These are phyloP conservation scores for Sporothrix sp. DNA, from an alignment of 2,329 filamentous ascomycete species.

Conservation along the genomic window DNA sequence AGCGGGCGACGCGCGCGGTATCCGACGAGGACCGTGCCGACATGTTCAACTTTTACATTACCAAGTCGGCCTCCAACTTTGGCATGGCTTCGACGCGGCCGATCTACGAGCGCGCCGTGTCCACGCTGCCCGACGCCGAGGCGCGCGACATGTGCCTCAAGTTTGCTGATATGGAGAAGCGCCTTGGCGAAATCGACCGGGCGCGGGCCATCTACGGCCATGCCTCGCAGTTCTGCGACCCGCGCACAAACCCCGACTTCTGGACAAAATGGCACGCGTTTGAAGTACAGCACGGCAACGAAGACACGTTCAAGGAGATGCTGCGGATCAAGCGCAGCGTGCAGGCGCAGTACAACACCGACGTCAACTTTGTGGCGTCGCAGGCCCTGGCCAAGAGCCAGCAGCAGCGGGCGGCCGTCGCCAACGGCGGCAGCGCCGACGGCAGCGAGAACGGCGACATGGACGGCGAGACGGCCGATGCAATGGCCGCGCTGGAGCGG, in stretches of 20 bases:
- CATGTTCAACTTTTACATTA: slow-evolving; percentile 99
- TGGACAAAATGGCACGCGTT: slow-evolving; percentile 97
- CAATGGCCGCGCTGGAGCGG: slow-evolving; percentile 81
- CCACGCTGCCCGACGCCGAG: slow-evolving; percentile 83
- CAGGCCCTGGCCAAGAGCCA: slow-evolving; percentile 82
- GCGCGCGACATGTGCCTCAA: slow-evolving; percentile 98
- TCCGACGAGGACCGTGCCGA: slow-evolving; percentile 89
- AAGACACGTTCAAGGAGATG: slow-evolving; percentile 99
- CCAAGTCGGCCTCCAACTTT: slow-evolving; percentile 81
- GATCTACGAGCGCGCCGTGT: slow-evolving; percentile 94
- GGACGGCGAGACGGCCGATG: slow-evolving; percentile 50
- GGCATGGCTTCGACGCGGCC: slow-evolving; percentile 87
- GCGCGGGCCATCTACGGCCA: slow-evolving; percentile 94
- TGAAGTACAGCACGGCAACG: slow-evolving; percentile 95
- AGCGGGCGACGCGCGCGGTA: slow-evolving; percentile 88
- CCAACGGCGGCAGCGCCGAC: slow-evolving; percentile 34
- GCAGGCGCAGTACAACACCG: slow-evolving; percentile 95
- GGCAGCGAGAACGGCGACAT: slow-evolving; percentile 35
- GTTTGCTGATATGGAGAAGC: slow-evolving; percentile 62
- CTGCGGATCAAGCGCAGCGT: slow-evolving; percentile 94
- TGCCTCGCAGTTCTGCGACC: slow-evolving; percentile 94
- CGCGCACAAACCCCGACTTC: slow-evolving; percentile 77
- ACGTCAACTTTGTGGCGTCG: slow-evolving; percentile 96
- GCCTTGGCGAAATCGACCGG: slow-evolving; percentile 63
- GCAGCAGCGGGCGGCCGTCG: slow-evolving; percentile 35